phyloP scores from a whole-genome alignment of 148 eudicot species.

The Dianthus caryophyllus region DNA sequence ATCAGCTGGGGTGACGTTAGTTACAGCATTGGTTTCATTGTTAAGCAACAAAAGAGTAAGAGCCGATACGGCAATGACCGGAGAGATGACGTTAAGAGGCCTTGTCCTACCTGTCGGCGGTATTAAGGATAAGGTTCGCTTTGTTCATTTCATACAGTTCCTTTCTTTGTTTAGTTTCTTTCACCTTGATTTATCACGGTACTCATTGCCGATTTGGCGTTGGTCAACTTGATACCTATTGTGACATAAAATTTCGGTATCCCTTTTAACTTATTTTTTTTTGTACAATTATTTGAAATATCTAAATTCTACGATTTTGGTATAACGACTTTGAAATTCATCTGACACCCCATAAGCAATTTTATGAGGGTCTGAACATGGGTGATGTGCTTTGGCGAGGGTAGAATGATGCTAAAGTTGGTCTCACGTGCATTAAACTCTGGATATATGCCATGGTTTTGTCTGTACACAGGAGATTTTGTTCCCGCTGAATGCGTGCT shows the following conservation, averaged over 20 bases:
- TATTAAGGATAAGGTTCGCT: slow-evolving; percentile 81
- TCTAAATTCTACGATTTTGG: too few species aligned
- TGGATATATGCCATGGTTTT: too few species aligned
- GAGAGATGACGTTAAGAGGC: slow-evolving; percentile 94
- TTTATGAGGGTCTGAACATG: not conserved
- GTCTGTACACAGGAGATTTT: not conserved
- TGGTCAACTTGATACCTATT: too few species aligned
- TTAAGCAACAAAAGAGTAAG: slow-evolving; percentile 72
- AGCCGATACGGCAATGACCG: slow-evolving; percentile 99
- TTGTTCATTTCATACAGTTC: not conserved
- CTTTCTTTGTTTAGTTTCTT: not conserved
- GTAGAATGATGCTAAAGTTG: not conserved
- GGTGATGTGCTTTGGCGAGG: not conserved
- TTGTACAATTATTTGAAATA: too few species aligned
- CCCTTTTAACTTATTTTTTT: too few species aligned
- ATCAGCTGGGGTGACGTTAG: slow-evolving; percentile 94
- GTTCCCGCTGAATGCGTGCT: slow-evolving; percentile 3
- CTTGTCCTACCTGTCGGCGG: slow-evolving; percentile 96
- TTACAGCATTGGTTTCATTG: slow-evolving; percentile 88
- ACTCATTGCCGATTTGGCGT: too few species aligned
- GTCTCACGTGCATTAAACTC: not conserved
- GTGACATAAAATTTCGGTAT: too few species aligned
- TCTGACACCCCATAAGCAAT: too few species aligned
- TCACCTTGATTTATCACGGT: slow-evolving; percentile 1
- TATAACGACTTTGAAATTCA: too few species aligned